Base-by-base conservation (phyloP, 106 monocot genomes). In the Dendrobium nobile region DNA sequence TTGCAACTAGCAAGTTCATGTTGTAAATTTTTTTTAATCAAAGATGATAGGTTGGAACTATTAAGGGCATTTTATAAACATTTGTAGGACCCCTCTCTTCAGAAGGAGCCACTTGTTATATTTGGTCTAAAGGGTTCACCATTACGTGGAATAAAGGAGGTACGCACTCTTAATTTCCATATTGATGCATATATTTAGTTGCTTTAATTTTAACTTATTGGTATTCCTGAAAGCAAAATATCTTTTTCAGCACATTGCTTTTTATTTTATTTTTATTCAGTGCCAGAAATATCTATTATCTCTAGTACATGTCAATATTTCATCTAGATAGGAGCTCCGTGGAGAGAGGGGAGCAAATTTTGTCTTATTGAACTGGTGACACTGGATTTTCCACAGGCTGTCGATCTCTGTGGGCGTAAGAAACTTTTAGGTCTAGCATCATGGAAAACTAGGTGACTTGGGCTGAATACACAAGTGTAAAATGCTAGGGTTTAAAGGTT, bases 141-240 rank as follows among this genome's bases (percentile, higher is more conserved):
- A 33, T 87, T 87, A 47, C 87, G 87, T 64, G 87, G 87, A 81
- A 75, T 87, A 81, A 84, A 84, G 59, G 87, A 87, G 87, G 87
- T 87, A 47, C 18, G 42, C 15, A 15, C 56, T 45, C 54, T 28
- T 77, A 77, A 31, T 55, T 27, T 55, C 33, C 4, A 78, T 31
- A 78, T 51, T 78, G n/a, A 45, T 45, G 19, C 22, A 48, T 26
- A 43, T 75, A 47, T 47, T 77, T 43, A 47, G 16, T 77, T 76
- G 17, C 33, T 72, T 26, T 54, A 44, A 24, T 19, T 3, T 41
- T 64, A 40, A 20, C 18, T 65, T 64, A 37, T 58, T 33, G 41
- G 42, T 48, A 48, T 47, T 48, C 24, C 26, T 77, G 28, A 31
- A 55, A 79, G 17, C 17, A 54, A 9, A 26, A 0, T 17, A 26